Evolutionary conservation across 306 rosid species (phyloP), one percentile per base, ranked within the genome.

Genomic region (Cucurbita argyrosperma): DNA sequence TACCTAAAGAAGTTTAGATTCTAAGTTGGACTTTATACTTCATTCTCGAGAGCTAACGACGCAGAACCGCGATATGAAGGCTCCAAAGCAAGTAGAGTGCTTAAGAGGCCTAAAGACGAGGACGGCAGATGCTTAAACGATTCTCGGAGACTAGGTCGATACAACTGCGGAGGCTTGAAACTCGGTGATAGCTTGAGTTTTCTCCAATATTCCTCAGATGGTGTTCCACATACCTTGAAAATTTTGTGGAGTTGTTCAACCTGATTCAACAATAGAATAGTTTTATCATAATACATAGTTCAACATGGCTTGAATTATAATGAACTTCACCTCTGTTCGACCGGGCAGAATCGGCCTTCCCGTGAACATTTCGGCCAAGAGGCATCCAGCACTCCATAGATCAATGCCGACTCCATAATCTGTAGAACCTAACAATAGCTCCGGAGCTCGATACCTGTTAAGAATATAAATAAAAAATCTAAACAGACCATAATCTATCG

Each of bases 381-480:
- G 90, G 75, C 98, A 93, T 76, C 98, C 98, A 54, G 84, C 97
- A 83, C 98, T 94, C 98, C 98, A 94, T 56, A 94, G 86, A 80
- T 94, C 98, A 70, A 94, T 82, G 62, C 97, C 97, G 16, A 85
- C 87, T 49, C 92, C 97, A 79, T 90, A 94, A 69, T 79, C 49
- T 0, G 89, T 90, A 63, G 96, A 79, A 68, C 98, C 98, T 79
- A 94, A 77, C 66, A 94, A 81, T 19, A 94, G 79, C 82, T 94
- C 98, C 8, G 96, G 96, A 68, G 98, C 89, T 85, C 97, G 77
- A 76, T 93, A 93, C 98, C 97, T 61, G 10, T 61, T 16, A 37
- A 61, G 7, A 61, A 61, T 1, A 61, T 55, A 52, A 6, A 5
- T 52, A 52, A 6, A 6, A 52, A 52, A 16, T 16, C 7, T 5